Conservation (phyloP, 164 flowering plant species). For the Litsea cubeba region DNA sequence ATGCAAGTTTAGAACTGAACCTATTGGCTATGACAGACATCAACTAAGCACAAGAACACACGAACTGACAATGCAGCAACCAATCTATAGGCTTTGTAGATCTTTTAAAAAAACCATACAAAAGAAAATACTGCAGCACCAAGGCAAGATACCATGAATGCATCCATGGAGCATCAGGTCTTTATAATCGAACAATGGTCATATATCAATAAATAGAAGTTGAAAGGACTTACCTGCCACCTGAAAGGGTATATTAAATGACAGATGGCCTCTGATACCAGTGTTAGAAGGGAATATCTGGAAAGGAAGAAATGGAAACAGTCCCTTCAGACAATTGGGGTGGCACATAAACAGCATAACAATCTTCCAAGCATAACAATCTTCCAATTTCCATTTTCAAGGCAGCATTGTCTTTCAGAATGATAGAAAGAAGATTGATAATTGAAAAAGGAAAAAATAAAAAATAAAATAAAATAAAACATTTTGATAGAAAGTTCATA, state of each 20-base stretch:
- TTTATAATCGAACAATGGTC: not conserved
- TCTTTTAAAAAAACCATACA: not conserved
- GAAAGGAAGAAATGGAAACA: constrained; percentile 1
- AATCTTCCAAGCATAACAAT: not conserved
- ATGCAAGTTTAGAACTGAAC: constrained; percentile 32
- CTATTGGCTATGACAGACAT: constrained; percentile 8
- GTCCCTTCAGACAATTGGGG: not conserved
- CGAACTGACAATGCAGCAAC: not conserved
- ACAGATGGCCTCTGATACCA: constrained; percentile 96
- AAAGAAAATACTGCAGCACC: not conserved
- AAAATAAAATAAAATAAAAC: too few relatives aligned
- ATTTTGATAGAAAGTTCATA: too few relatives aligned
- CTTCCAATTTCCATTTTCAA: not conserved
- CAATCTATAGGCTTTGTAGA: not conserved
- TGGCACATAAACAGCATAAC: not conserved
- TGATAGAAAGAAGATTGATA: not conserved
- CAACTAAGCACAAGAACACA: not conserved
- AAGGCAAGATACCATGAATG: not conserved
- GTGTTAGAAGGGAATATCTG: constrained; percentile 90
- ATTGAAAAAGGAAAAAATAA: too few relatives aligned
- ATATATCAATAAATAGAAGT: not conserved
- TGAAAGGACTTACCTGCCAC: constrained; percentile 72
- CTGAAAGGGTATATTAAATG: constrained; percentile 94
- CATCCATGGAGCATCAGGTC: not conserved
- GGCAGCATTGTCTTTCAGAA: not conserved